These are phyloP conservation scores for Talaromyces funiculosus DNA, from an alignment of 2,329 filamentous ascomycete species.

Conservation along the genomic window DNA sequence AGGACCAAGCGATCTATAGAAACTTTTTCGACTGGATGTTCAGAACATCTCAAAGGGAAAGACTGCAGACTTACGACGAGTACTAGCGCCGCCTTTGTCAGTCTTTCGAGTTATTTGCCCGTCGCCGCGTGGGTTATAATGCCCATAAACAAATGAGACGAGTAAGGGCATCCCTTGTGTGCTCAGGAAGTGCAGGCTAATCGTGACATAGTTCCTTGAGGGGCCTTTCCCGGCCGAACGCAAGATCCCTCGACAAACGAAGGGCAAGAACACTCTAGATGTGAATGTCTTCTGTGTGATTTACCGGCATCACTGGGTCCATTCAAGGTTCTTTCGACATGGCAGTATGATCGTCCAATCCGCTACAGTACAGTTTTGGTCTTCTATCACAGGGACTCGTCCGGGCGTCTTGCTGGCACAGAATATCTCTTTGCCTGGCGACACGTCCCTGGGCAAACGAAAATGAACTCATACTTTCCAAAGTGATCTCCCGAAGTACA, in stretches of 20 bases:
- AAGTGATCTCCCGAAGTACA: slow-evolving; percentile 22
- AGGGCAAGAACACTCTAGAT: slow-evolving; percentile 21
- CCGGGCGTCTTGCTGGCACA: slow-evolving; percentile 21
- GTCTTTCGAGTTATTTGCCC: slow-evolving; percentile 20
- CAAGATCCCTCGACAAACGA: slow-evolving; percentile 18
- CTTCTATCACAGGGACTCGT: slow-evolving; percentile 21
- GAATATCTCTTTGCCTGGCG: slow-evolving; percentile 14
- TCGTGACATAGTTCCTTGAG: background rate
- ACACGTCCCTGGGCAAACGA: slow-evolving; percentile 16
- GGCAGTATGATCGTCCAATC: slow-evolving; percentile 22
- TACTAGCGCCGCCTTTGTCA: slow-evolving; percentile 22
- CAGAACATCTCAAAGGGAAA: slow-evolving; percentile 21
- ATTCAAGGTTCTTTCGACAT: slow-evolving; percentile 21
- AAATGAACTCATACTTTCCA: slow-evolving; percentile 16
- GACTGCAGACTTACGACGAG: slow-evolving; percentile 21
- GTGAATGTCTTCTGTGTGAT: slow-evolving; percentile 20
- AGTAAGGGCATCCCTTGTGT: slow-evolving; percentile 16
- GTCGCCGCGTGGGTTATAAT: slow-evolving; percentile 18
- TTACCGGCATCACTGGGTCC: slow-evolving; percentile 22
- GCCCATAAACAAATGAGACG: slow-evolving; percentile 21
- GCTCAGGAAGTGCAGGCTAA: background rate
- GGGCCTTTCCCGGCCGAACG: slow-evolving; percentile 16
- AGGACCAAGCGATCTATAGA: slow-evolving; percentile 22
- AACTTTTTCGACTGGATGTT: slow-evolving; percentile 26
- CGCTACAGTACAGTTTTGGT: slow-evolving; percentile 20